Evolutionary conservation across 192 early-diverging fungal genomes (phyloP).

Genomic region (Irineochytrium annulatum): DNA sequence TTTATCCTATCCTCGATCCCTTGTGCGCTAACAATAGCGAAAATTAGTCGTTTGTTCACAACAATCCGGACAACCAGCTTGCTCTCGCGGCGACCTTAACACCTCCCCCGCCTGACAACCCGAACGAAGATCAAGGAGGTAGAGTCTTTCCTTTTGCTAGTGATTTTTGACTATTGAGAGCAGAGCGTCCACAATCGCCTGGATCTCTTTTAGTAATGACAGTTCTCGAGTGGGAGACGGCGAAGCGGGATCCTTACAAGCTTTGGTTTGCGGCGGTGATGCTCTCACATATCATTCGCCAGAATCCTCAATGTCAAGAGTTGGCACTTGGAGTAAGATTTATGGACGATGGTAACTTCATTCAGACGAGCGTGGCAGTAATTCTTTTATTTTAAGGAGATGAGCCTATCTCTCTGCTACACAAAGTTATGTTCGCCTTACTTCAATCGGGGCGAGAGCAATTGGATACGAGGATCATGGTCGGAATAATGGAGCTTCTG

Average conservation of each 20-base stretch:
- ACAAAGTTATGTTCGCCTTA: constrained; percentile 76
- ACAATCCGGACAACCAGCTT: constrained; percentile 85
- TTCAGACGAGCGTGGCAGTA: neutral
- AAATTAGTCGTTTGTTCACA: constrained; percentile 58
- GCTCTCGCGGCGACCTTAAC: constrained; percentile 81
- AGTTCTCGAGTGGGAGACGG: constrained; percentile 70
- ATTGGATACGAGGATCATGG: constrained; percentile 63
- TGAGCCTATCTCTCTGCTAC: constrained; percentile 81
- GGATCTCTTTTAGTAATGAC: constrained; percentile 83
- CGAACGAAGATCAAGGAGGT: constrained; percentile 51
- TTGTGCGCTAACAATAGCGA: neutral
- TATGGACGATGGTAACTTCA: constrained; percentile 58
- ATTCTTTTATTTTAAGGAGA: constrained; percentile 9
- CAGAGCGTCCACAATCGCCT: constrained; percentile 73
- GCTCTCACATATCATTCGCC: constrained; percentile 72
- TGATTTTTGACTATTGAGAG: neutral
- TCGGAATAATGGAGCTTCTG: constrained; percentile 77
- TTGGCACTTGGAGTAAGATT: constrained; percentile 69
- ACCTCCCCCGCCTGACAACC: constrained; percentile 70
- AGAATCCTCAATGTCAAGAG: constrained; percentile 72
- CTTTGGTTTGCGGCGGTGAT: constrained; percentile 86
- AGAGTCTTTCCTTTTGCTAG: constrained; percentile 18
- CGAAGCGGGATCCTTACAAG: constrained; percentile 73
- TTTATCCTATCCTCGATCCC: neutral
- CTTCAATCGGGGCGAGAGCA: constrained; percentile 59